Conservation (phyloP, 2,329 filamentous ascomycete species). For the Monilinia fructigena region DNA sequence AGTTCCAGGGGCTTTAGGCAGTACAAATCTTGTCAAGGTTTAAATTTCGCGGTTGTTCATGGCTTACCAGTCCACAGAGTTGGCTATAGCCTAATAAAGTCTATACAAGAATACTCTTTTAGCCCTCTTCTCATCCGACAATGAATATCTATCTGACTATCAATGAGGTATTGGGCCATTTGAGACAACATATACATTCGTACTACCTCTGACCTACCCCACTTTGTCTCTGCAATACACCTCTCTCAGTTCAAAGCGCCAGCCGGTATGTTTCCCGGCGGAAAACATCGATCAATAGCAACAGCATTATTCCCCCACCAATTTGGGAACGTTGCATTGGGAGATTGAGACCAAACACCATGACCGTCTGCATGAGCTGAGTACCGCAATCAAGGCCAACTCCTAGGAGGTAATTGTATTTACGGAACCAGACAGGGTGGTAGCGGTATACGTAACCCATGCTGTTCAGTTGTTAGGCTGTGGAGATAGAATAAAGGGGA, state of each 20-base stretch:
- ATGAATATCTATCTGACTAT: no score
- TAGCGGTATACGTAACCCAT: conserved; percentile 28
- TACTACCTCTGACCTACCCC: no score
- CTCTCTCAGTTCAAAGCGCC: not conserved
- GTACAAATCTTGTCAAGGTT: no score
- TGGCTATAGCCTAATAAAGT: no score
- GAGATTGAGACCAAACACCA: conserved; percentile 56
- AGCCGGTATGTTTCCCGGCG: conserved; percentile 25
- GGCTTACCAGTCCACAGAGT: no score
- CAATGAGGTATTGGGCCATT: no score
- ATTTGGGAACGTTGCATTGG: conserved; percentile 33
- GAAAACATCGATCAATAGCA: conserved; percentile 36
- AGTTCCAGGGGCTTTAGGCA: no score
- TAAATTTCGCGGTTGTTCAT: no score
- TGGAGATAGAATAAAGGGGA: not conserved
- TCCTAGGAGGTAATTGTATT: conserved; percentile 77
- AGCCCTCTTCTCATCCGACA: no score
- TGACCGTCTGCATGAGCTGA: conserved; percentile 63
- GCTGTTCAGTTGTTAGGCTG: not conserved
- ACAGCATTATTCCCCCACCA: conserved; percentile 39
- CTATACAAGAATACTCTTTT: no score
- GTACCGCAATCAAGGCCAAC: conserved; percentile 70
- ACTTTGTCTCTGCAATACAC: no score
- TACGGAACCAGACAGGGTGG: conserved; percentile 62
- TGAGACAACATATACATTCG: no score